Conservation (phyloP, 176 grass and related monocot species). For the Tillandsia leiboldiana region DNA sequence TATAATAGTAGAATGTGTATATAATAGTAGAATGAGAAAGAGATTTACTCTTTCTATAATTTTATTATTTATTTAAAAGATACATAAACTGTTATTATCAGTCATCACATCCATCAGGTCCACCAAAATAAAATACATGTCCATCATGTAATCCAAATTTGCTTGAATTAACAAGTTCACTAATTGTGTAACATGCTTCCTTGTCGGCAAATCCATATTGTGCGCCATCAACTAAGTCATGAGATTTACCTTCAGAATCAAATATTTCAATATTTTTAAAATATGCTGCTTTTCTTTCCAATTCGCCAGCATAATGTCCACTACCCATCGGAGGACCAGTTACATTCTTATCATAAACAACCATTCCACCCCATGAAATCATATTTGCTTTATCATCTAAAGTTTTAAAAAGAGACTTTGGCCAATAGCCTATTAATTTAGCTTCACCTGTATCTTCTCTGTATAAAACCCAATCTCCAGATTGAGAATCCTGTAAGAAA, state of each 20-base stretch:
- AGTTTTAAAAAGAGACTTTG: not conserved
- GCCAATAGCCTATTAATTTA: not conserved
- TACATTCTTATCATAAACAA: not conserved
- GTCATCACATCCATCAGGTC: not conserved
- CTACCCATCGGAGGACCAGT: not conserved
- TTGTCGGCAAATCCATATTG: not conserved
- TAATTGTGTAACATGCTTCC: not conserved
- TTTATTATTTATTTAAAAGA: not conserved
- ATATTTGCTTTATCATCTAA: not conserved
- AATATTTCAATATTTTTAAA: not conserved
- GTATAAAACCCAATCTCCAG: not conserved
- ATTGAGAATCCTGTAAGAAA: not conserved
- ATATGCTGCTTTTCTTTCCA: not conserved
- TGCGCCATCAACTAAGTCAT: too few species aligned
- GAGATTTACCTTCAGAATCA: not conserved
- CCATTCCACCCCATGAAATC: not conserved
- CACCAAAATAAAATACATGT: not conserved
- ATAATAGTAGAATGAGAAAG: not conserved
- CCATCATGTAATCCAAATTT: not conserved
- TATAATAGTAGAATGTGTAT: not conserved
- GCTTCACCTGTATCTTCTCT: not conserved
- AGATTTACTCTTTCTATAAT: not conserved
- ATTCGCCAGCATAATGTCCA: not conserved
- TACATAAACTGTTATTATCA: not conserved
- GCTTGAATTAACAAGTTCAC: not conserved